Evolutionary conservation across 768 basidiomycete genomes (phyloP), one percentile per base, ranked within the genome.

Genomic region (Tulasnella sp.): DNA sequence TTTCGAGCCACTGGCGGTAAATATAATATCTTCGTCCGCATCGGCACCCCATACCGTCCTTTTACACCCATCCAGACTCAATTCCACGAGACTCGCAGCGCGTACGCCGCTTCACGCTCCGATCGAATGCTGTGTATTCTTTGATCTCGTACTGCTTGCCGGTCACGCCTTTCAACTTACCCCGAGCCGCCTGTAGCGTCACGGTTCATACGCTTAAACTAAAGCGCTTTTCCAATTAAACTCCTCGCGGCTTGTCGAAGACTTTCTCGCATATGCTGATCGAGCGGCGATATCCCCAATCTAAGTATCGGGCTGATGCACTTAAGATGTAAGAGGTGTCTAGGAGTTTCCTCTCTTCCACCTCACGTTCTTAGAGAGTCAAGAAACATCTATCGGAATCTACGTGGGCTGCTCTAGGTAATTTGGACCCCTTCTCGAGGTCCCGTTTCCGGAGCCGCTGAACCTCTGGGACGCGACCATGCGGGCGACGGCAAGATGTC

Each of bases 91-190:
- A 3, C 94, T 95, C 29, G 93, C 97, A 0, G 97, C 97, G 78
- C 90, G 87, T 68, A 96, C 94, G 79, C 95, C 94, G 1, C 92
- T 88, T 39, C 96, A 97, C 81, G 93, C 90, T 14, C 97, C 97
- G 78, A 99, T 87, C 22, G 96, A 94, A 84, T 99, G 97, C 82
- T 98, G 97, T 90, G 83, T 97, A 99, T 84, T 99, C 97, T 76
- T 92, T 89, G 78, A 97, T 91, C 15, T 87, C 85, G 72, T 98
- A 85, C 34, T 86, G 85, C 22, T 94, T 92, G 34, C 89, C 86
- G 40, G 83, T 81, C 68, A 82, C 80, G n/a, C 91, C 85, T 67
- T 89, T 86, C 76, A 99, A 85, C 54, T 88, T 83, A 31, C 91
- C n/a, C n/a, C n/a, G n/a, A n/a, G n/a, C n/a, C n/a, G n/a, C n/a